Conservation (phyloP, 1,284 basidiomycete genomes). For the Anthracocystis walkeri region DNA sequence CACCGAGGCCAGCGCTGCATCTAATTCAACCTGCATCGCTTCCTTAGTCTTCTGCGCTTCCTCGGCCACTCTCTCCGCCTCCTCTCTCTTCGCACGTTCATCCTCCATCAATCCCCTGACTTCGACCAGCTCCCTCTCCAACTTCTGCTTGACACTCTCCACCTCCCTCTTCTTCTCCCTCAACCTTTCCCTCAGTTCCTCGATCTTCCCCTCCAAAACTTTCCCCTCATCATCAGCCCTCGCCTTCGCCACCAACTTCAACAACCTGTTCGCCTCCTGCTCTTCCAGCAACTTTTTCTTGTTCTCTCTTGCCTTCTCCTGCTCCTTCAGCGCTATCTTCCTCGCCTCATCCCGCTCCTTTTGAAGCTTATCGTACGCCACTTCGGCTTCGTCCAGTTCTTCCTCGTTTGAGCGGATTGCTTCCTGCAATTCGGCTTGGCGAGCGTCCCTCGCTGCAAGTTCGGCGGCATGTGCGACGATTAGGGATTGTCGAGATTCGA, state of each 20-base stretch:
- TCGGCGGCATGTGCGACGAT: constrained; percentile 30
- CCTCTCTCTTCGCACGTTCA: neutral
- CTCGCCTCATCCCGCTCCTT: constrained; percentile 53
- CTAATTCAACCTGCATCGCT: constrained; percentile 19
- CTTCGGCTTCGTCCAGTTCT: constrained; percentile 51
- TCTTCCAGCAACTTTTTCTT: constrained; percentile 33
- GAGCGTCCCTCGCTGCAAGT: constrained; percentile 31
- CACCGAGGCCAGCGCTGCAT: constrained; percentile 8
- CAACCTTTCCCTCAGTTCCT: constrained; percentile 33
- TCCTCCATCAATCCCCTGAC: constrained; percentile 11
- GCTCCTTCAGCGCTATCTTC: constrained; percentile 40
- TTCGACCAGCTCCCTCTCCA: constrained; percentile 27
- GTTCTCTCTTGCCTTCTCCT: constrained; percentile 44
- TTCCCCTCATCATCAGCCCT: constrained; percentile 34
- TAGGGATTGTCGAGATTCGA: constrained; percentile 33
- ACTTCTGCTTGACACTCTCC: constrained; percentile 11
- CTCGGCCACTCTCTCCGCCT: constrained; percentile 2
- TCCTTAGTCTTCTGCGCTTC: constrained; percentile 10
- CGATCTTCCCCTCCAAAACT: constrained; percentile 31
- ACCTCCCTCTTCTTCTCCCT: constrained; percentile 25
- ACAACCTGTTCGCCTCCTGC: constrained; percentile 47
- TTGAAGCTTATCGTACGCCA: constrained; percentile 43
- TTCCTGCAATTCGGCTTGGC: constrained; percentile 40
- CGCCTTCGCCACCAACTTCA: constrained; percentile 47
- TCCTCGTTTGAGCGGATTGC: constrained; percentile 43